phyloP scores from a whole-genome alignment of 2,329 filamentous ascomycete species.

The Colletotrichum somersetense region DNA sequence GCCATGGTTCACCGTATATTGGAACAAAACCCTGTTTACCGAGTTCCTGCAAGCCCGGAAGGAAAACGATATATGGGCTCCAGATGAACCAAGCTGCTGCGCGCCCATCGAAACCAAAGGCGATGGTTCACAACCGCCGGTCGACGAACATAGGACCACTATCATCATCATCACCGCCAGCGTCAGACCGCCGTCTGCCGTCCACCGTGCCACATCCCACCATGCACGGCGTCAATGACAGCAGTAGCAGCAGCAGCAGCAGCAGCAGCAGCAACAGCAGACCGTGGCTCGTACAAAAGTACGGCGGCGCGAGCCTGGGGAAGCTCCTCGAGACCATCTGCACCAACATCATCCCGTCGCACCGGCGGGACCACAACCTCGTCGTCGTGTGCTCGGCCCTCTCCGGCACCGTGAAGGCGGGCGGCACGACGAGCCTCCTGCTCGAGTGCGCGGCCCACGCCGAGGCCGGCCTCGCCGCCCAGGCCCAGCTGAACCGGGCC shows the following conservation, averaged over 20 bases:
- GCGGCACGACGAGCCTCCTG: conserved; percentile 95
- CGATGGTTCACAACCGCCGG: neutral
- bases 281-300: conserved; percentile 92
- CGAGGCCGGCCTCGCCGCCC: conserved; percentile 56
- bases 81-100: conserved; percentile 7
- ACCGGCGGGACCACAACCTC: conserved; percentile 71
- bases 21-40: neutral
- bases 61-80: conserved; percentile 24
- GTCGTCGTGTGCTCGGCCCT: conserved; percentile 96
- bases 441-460: conserved; percentile 33
- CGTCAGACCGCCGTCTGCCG: neutral
- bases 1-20: conserved; percentile 1
- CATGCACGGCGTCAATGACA: conserved; percentile 48
- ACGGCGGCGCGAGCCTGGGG: conserved; percentile 93
- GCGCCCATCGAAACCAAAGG: neutral
- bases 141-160: conserved; percentile 4
- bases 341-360: conserved; percentile 42
- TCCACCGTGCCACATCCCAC: conserved; percentile 4
- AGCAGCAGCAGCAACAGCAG: conserved; percentile 50
- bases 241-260: conserved; percentile 52
- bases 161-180: neutral
- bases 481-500: conserved; percentile 29
- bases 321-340: conserved; percentile 83
- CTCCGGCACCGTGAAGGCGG: conserved; percentile 91
- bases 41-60: neutral